phyloP scores from a whole-genome alignment of 2,329 filamentous ascomycete genomes.

The Coniochaeta hoffmannii region DNA sequence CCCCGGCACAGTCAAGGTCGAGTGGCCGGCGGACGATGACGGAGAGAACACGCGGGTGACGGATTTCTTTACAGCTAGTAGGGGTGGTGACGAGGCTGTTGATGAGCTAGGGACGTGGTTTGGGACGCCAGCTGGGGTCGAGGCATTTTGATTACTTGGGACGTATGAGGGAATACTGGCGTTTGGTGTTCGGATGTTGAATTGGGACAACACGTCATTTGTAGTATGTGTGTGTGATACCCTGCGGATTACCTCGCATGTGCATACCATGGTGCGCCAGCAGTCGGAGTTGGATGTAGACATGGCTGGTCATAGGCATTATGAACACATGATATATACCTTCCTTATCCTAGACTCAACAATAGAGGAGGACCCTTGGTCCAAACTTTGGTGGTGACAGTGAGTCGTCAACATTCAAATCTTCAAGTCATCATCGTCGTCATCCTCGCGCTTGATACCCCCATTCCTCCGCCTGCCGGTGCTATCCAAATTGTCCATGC shows the following conservation, averaged over 20 bases:
- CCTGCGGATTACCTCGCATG: not conserved
- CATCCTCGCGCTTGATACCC: conserved; percentile 33
- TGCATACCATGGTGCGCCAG: not conserved
- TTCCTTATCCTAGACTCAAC: conserved; percentile 4
- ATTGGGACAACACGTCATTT: conserved; percentile 3
- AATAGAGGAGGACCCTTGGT: conserved; percentile 6
- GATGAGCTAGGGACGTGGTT: conserved; percentile 78
- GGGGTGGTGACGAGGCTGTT: conserved; percentile 32
- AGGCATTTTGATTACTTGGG: conserved; percentile 52
- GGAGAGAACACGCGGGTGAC: conserved; percentile 63
- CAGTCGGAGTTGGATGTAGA: not conserved
- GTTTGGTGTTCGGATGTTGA: conserved; percentile 8
- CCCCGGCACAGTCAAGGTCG: conserved; percentile 56
- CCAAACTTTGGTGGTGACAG: not conserved
- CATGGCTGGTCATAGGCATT: not conserved
- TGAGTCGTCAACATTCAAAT: conserved; percentile 7
- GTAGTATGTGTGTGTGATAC: not conserved
- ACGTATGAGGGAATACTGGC: not conserved
- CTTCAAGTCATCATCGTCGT: conserved; percentile 58
- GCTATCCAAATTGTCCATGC: conserved; percentile 54
- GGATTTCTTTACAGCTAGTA: conserved; percentile 55
- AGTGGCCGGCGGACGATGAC: conserved; percentile 75
- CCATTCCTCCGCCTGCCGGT: conserved; percentile 43
- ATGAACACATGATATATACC: not conserved
- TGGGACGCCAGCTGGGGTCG: conserved; percentile 61